These are phyloP conservation scores for Leptographium flavum DNA, from an alignment of 2,329 filamentous ascomycete species.

Conservation along the genomic window DNA sequence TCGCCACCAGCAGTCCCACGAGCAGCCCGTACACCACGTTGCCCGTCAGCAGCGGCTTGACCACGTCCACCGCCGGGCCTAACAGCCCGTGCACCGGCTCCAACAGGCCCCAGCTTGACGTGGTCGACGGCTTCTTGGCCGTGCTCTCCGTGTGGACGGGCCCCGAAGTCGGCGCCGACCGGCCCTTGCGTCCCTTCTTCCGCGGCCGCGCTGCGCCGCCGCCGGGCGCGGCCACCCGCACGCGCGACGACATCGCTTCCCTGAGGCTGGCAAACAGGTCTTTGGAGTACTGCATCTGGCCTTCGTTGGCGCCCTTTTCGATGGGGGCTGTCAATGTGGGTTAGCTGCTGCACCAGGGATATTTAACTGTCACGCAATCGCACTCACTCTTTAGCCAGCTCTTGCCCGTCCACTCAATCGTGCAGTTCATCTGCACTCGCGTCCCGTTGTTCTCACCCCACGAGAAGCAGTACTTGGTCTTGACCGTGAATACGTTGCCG, in stretches of 20 bases:
- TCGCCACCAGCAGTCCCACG: conserved; percentile 56
- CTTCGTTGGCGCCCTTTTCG: conserved; percentile 87
- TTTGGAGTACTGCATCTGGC: conserved; percentile 70
- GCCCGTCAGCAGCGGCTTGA: conserved; percentile 57
- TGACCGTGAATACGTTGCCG: conserved; percentile 79
- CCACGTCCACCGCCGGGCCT: conserved; percentile 53
- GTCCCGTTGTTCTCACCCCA: conserved; percentile 85
- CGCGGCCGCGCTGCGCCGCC: conserved; percentile 34
- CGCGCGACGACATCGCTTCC: conserved; percentile 53
- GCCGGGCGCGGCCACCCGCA: conserved; percentile 31
- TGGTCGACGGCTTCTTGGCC: conserved; percentile 18
- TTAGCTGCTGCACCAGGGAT: neutral
- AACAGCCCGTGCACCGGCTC: conserved; percentile 61
- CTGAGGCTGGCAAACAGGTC: conserved; percentile 65
- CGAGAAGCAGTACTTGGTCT: conserved; percentile 87
- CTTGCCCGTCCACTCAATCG: conserved; percentile 92
- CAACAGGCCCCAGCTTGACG: conserved; percentile 60
- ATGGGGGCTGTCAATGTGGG: conserved; percentile 56
- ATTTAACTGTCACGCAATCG: neutral
- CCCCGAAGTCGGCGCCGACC: conserved; percentile 28
- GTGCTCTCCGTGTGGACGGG: conserved; percentile 24
- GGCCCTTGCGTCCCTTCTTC: conserved; percentile 43
- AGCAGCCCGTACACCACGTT: conserved; percentile 68
- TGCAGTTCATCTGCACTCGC: conserved; percentile 73
- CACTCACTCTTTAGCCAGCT: conserved; percentile 83